These are phyloP conservation scores for Erigeron canadensis DNA, from an alignment of 129 eudicot species.

Conservation along the genomic window DNA sequence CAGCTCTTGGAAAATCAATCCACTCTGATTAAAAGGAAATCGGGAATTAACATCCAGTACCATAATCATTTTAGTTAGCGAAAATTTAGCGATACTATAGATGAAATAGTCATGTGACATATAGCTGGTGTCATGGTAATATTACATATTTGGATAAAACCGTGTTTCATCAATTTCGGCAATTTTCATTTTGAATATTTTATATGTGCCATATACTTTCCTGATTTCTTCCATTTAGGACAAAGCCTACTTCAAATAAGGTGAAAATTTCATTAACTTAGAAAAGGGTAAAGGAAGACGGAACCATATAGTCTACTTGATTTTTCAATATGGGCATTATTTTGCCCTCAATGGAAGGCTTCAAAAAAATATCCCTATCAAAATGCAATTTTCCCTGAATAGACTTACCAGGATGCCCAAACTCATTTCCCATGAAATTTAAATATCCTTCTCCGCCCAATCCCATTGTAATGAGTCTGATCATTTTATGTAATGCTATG, in stretches of 20 bases:
- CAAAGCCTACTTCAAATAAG: no score
- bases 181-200: no score
- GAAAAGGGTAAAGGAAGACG: no score
- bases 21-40: conserved; percentile 60
- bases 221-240: no score
- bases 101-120: background rate
- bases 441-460: conserved; percentile 98
- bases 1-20: conserved; percentile 97
- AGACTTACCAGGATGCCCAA: conserved; percentile 93
- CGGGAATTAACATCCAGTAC: conserved; percentile 3
- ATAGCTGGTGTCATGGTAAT: background rate
- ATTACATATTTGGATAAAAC: no score
- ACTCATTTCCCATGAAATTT: conserved; percentile 99
- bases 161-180: no score
- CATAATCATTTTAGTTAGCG: background rate
- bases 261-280: background rate
- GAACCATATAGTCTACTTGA: no score
- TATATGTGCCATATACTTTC: no score
- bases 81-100: background rate
- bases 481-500: conserved; percentile 97
- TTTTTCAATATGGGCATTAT: no score
- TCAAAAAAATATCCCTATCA: background rate
- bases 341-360: background rate
- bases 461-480: conserved; percentile 92
- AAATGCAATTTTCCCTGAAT: background rate